Percentiles rank a stretch among this genome's conserved stretches.
Evolutionary conservation across 192 early-diverging fungal species (phyloP).

Genomic region (Umbelopsis vinacea): DNA sequence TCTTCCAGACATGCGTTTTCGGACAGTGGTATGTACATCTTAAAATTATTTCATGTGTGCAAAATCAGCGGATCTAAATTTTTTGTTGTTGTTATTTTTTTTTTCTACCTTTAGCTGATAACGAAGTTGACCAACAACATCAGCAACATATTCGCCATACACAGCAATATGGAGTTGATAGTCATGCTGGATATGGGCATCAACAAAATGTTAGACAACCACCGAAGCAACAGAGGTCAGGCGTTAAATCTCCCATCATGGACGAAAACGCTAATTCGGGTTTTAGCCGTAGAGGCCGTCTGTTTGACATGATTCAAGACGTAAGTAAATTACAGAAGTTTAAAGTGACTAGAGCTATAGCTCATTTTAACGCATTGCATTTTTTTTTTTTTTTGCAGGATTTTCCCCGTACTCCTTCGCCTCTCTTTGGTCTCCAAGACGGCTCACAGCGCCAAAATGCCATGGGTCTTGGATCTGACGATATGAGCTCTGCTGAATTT

Average conservation of each 20-base stretch:
- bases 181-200: slow-evolving; percentile 23
- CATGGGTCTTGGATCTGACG: slow-evolving; percentile 12
- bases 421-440: slow-evolving; percentile 48
- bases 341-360: not conserved
- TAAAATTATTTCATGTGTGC: too few relatives aligned
- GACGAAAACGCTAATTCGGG: slow-evolving; percentile 5
- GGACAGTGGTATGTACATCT: not conserved
- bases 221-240: slow-evolving; percentile 20
- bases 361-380: slow-evolving; percentile 27
- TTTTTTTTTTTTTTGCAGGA: slow-evolving; percentile 43
- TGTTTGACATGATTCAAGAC: slow-evolving; percentile 44
- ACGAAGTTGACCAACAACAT: slow-evolving; percentile 16
- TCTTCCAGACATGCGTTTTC: slow-evolving; percentile 11
- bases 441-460: slow-evolving; percentile 36
- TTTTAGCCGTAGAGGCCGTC: slow-evolving; percentile 16
- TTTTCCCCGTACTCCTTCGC: slow-evolving; percentile 63
- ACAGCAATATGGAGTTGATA: slow-evolving; percentile 19
- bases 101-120: not conserved
- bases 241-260: slow-evolving; percentile 21
- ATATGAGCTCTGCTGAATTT: slow-evolving; percentile 18
- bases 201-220: slow-evolving; percentile 16
- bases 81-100: not conserved
- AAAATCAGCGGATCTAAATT: too few relatives aligned
- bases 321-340: slow-evolving; percentile 10
- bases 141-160: slow-evolving; percentile 16